Conservation (phyloP, 345 rosid genomes). For the Carallia brachiata region DNA sequence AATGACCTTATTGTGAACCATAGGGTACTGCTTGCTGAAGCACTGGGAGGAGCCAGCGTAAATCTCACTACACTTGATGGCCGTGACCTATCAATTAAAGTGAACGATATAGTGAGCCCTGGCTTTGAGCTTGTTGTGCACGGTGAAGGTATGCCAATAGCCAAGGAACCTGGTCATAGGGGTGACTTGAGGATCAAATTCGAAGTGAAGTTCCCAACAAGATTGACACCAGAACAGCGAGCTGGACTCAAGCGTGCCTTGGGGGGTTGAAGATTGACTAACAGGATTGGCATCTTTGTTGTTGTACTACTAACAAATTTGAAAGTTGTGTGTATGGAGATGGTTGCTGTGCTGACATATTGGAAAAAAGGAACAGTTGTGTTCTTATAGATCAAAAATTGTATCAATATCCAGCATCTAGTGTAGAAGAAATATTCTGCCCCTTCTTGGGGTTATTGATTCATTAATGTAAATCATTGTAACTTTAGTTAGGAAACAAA, state of each 20-base stretch:
- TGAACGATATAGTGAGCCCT: slow-evolving; percentile 68
- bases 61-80: slow-evolving; percentile 64
- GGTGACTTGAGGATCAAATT: slow-evolving; percentile 78
- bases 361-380: no score
- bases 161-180: slow-evolving; percentile 70
- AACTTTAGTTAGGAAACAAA: neutral
- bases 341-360: no score
- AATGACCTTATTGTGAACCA: slow-evolving; percentile 67
- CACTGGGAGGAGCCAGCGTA: slow-evolving; percentile 72
- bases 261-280: slow-evolving; percentile 42
- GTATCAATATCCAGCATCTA: no score
- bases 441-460: neutral
- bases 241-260: slow-evolving; percentile 71
- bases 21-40: slow-evolving; percentile 67
- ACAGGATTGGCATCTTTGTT: neutral
- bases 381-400: no score
- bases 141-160: slow-evolving; percentile 89
- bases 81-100: slow-evolving; percentile 53
- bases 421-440: neutral
- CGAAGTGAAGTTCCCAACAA: slow-evolving; percentile 81
- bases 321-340: no score
- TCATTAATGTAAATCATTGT: neutral
- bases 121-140: slow-evolving; percentile 78
- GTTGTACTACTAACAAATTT: no score
- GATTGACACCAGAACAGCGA: slow-evolving; percentile 66